These are phyloP conservation scores for Pseudocercospora pini-densiflorae DNA, from an alignment of 2,329 filamentous ascomycete genomes.

Conservation along the genomic window DNA sequence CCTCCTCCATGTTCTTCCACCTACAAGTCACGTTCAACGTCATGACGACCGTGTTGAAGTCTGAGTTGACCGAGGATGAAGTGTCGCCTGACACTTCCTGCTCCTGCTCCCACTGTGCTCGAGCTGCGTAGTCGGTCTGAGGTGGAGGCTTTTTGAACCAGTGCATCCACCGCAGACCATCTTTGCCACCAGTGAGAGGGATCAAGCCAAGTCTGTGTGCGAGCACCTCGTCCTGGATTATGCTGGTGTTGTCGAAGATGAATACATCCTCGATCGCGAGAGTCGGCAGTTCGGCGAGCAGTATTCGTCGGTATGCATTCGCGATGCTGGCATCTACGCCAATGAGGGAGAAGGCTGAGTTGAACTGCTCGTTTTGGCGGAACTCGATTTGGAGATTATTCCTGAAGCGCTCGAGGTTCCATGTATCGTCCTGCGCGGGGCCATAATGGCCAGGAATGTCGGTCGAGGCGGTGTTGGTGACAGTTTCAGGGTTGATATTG, in stretches of 20 bases:
- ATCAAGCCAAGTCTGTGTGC: slow-evolving; percentile 88
- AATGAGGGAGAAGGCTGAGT: slow-evolving; percentile 87
- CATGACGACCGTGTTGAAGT: slow-evolving; percentile 87
- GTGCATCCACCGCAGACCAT: slow-evolving; percentile 79
- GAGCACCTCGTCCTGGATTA: slow-evolving; percentile 97
- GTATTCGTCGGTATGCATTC: slow-evolving; percentile 95
- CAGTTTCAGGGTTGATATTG: slow-evolving; percentile 85
- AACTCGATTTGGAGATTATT: slow-evolving; percentile 75
- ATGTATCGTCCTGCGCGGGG: slow-evolving; percentile 82
- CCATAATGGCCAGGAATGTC: slow-evolving; percentile 88
- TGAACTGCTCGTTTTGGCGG: slow-evolving; percentile 77
- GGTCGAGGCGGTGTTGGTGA: slow-evolving; percentile 84
- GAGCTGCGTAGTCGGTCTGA: slow-evolving; percentile 59
- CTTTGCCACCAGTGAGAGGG: slow-evolving; percentile 78
- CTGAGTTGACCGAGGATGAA: slow-evolving; percentile 58
- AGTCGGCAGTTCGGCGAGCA: slow-evolving; percentile 92
- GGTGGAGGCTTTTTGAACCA: slow-evolving; percentile 75
- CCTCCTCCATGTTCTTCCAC: slow-evolving; percentile 61
- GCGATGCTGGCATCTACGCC: slow-evolving; percentile 91
- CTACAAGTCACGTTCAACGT: slow-evolving; percentile 79
- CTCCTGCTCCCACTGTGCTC: slow-evolving; percentile 44
- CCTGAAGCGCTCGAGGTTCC: slow-evolving; percentile 76
- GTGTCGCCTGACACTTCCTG: slow-evolving; percentile 50
- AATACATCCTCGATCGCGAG: slow-evolving; percentile 94
- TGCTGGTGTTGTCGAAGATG: slow-evolving; percentile 94